These are phyloP conservation scores for Vitis amurensis DNA, from an alignment of 164 flowering plant species.

Conservation along the genomic window DNA sequence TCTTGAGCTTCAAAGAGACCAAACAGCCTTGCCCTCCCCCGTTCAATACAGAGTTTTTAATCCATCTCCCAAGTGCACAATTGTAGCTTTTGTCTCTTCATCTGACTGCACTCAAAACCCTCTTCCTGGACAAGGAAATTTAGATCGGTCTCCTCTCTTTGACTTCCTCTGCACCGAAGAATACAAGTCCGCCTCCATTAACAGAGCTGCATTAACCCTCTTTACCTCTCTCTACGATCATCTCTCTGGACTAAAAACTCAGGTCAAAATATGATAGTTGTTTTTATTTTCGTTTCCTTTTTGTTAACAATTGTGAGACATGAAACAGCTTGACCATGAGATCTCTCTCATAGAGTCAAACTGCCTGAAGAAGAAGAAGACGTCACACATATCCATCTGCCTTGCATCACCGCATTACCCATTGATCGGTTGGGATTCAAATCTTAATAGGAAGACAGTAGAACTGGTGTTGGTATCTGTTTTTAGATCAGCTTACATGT, in stretches of 20 bases:
- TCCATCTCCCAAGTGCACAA: background rate
- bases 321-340: background rate
- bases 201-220: constrained; percentile 16
- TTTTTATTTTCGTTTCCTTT: too few relatives aligned
- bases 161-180: constrained; percentile 23
- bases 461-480: too few relatives aligned
- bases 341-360: background rate
- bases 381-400: too few relatives aligned
- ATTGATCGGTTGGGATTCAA: too few relatives aligned
- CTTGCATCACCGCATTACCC: too few relatives aligned
- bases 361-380: too few relatives aligned
- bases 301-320: background rate
- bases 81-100: constrained; percentile 31
- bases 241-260: constrained; percentile 4
- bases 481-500: too few relatives aligned
- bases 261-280: too few relatives aligned
- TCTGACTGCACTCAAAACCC: background rate
- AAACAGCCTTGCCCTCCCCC: background rate
- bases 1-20: background rate
- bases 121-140: constrained; percentile 1
- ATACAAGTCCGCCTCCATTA: constrained; percentile 24
- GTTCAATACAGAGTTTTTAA: constrained; percentile 7
- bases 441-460: too few relatives aligned
- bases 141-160: constrained; percentile 19
- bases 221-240: constrained; percentile 15